Evolutionary conservation across 1,284 basidiomycete species (phyloP).

Genomic region (Microbotryum saponariae): DNA sequence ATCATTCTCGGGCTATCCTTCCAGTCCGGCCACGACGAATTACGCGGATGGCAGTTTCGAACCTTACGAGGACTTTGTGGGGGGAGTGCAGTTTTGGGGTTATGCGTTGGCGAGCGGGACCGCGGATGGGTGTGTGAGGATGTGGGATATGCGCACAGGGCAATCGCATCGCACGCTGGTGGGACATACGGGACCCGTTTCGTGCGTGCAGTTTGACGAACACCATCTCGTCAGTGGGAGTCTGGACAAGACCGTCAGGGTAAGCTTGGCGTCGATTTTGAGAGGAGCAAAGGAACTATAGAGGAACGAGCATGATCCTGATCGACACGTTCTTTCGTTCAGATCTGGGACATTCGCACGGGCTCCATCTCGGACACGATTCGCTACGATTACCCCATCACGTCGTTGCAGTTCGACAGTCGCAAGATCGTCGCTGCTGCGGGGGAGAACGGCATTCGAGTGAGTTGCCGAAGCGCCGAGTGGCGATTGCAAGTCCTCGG

Average conservation of each 20-base stretch:
- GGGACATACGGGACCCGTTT: slow-evolving; percentile 90
- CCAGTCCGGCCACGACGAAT: slow-evolving; percentile 60
- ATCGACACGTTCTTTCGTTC: slow-evolving; percentile 4
- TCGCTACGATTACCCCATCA: slow-evolving; percentile 83
- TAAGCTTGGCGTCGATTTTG: slow-evolving; percentile 44
- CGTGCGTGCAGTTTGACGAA: slow-evolving; percentile 95
- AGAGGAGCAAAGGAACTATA: no score
- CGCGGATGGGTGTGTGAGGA: slow-evolving; percentile 90
- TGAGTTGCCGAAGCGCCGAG: slow-evolving; percentile 39
- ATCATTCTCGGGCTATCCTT: slow-evolving; percentile 46
- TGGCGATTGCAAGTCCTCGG: no score
- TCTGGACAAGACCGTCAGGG: slow-evolving; percentile 85
- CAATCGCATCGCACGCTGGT: slow-evolving; percentile 88
- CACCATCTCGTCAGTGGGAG: slow-evolving; percentile 83
- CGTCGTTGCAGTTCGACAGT: slow-evolving; percentile 83
- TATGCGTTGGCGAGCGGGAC: slow-evolving; percentile 94
- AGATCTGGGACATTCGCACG: slow-evolving; percentile 96
- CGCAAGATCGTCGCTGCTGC: slow-evolving; percentile 89
- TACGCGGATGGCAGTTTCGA: slow-evolving; percentile 84
- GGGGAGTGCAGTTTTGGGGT: slow-evolving; percentile 96
- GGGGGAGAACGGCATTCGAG: slow-evolving; percentile 88
- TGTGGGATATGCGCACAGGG: slow-evolving; percentile 99
- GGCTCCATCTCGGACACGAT: slow-evolving; percentile 83
- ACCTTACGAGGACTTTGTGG: slow-evolving; percentile 95
- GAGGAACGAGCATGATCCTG: slow-evolving; percentile 7